Evolutionary conservation across 495 filamentous ascomycete species (phyloP).

Genomic region (Talaromyces ruber): DNA sequence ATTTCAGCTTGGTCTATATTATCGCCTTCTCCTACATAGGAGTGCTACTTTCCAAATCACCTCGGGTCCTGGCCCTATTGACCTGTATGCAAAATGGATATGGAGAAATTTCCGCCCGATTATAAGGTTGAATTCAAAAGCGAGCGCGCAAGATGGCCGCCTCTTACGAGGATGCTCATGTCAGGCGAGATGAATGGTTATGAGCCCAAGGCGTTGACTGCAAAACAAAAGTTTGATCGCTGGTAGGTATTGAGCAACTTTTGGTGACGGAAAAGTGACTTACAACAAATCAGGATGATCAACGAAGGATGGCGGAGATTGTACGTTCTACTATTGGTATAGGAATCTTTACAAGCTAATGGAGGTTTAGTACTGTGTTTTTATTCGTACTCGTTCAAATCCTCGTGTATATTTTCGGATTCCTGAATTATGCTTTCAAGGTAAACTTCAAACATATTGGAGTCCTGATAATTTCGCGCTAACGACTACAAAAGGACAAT

Average conservation of each 20-base stretch:
- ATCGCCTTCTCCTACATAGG: neutral
- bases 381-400: conserved; percentile 58
- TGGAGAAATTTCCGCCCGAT: neutral
- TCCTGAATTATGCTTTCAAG: conserved; percentile 67
- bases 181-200: conserved; percentile 63
- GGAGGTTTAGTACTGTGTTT: conserved; percentile 51
- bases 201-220: conserved; percentile 48
- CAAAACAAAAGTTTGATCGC: conserved; percentile 39
- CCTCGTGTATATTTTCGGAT: conserved; percentile 63
- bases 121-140: conserved; percentile 18
- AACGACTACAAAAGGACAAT: conserved; percentile 37
- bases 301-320: conserved; percentile 70
- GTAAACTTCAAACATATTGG: conserved; percentile 8
- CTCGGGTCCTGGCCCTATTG: neutral
- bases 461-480: neutral
- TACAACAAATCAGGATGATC: conserved; percentile 58
- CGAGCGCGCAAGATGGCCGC: conserved; percentile 61
- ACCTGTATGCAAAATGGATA: neutral
- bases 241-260: conserved; percentile 22
- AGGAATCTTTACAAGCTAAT: too few relatives aligned
- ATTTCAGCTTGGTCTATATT: neutral
- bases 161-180: conserved; percentile 58
- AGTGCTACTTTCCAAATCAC: neutral
- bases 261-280: conserved; percentile 4
- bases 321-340: too few relatives aligned